Percentiles rank a stretch among this genome's conserved stretches.
These are phyloP conservation scores for Tilletiaria anomala DNA, from an alignment of 1,284 basidiomycete genomes.

Conservation along the genomic window DNA sequence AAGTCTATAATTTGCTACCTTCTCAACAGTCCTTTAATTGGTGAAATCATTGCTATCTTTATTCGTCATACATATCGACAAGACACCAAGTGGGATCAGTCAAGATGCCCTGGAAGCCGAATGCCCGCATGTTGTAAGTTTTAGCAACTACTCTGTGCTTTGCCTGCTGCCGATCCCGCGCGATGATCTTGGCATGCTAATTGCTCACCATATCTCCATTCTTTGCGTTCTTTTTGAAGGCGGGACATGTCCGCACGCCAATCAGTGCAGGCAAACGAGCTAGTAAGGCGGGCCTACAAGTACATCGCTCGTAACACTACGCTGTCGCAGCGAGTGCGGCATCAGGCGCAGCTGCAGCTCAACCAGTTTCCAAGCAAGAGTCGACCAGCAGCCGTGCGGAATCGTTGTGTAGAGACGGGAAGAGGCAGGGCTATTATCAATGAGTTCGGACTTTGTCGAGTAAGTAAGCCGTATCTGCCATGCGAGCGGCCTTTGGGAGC, in stretches of 20 bases:
- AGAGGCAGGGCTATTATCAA: slow-evolving; percentile 70
- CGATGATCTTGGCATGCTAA: slow-evolving; percentile 1
- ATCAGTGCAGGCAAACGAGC: slow-evolving; percentile 35
- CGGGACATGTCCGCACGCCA: slow-evolving; percentile 36
- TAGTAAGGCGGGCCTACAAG: slow-evolving; percentile 35
- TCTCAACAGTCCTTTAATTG: too few species aligned
- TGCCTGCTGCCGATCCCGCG: neutral
- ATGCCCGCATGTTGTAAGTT: slow-evolving; percentile 20
- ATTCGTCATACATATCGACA: too few species aligned
- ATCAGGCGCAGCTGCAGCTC: slow-evolving; percentile 88
- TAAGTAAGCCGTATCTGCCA: slow-evolving; percentile 42
- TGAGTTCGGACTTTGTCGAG: slow-evolving; percentile 75
- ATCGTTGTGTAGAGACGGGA: slow-evolving; percentile 70
- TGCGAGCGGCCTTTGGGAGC: neutral
- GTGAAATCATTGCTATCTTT: too few species aligned
- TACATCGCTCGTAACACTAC: slow-evolving; percentile 38
- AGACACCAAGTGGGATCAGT: too few species aligned
- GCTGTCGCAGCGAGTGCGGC: slow-evolving; percentile 53
- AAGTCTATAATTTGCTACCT: too few species aligned
- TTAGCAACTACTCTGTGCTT: neutral
- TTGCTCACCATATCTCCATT: neutral
- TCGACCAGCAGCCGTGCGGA: slow-evolving; percentile 68
- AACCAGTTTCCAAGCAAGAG: slow-evolving; percentile 72
- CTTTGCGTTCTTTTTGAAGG: slow-evolving; percentile 4
- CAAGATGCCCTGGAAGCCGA: slow-evolving; percentile 21